phyloP scores from a whole-genome alignment of 176 grass and related monocot genomes.

The Carex myosuroides region DNA sequence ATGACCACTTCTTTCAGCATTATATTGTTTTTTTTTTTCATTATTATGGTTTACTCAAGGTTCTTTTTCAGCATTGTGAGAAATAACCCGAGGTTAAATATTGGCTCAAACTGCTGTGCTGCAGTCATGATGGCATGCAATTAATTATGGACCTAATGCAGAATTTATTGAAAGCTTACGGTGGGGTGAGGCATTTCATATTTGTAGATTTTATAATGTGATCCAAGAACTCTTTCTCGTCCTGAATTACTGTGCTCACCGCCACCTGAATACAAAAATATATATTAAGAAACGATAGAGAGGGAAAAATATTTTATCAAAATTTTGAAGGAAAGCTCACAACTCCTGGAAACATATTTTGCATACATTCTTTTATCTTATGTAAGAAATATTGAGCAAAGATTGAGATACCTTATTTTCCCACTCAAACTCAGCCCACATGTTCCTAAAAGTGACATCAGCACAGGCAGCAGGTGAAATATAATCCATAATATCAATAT shows the following conservation, averaged over 20 bases:
- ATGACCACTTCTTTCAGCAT: not conserved
- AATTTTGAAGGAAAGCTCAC: not conserved
- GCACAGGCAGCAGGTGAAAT: constrained; percentile 53
- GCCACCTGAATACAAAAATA: constrained; percentile 48
- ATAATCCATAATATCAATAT: constrained; percentile 84
- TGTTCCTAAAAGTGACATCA: constrained; percentile 64
- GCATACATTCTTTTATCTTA: not conserved
- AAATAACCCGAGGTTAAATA: not conserved
- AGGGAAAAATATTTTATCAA: not conserved
- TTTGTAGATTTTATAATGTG: constrained; percentile 93
- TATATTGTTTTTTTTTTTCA: not conserved
- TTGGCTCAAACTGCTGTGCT: not conserved
- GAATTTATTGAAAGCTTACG: constrained; percentile 32
- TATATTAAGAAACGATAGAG: not conserved
- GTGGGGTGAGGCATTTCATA: constrained; percentile 83
- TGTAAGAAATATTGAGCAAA: constrained; percentile 1
- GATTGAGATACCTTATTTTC: constrained; percentile 49
- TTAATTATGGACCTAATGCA: not conserved
- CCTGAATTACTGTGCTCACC: constrained; percentile 69
- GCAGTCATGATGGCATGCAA: not conserved
- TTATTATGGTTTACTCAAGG: not conserved
- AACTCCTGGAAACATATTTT: not conserved
- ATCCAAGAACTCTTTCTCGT: constrained; percentile 76
- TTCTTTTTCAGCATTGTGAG: not conserved
- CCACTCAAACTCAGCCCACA: constrained; percentile 80